phyloP scores from a whole-genome alignment of 331 rosid species.

The Pyrus hybrid region DNA sequence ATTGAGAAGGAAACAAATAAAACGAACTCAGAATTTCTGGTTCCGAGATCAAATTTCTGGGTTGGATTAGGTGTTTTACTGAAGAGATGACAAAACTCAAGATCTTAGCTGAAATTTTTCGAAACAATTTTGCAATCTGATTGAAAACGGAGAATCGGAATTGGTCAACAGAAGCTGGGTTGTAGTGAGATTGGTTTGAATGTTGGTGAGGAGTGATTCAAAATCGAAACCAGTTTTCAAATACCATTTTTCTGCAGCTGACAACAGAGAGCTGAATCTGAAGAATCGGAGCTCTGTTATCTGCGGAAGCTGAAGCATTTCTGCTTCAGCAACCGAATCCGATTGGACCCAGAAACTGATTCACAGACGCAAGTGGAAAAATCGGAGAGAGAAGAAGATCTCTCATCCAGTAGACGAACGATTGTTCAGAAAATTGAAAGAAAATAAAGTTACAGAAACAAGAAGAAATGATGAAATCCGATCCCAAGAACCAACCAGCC shows the following conservation, averaged over 20 bases:
- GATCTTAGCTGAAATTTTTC: background rate
- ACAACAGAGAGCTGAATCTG: background rate
- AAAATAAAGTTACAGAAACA: background rate
- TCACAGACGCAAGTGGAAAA: background rate
- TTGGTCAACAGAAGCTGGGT: background rate
- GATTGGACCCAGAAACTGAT: background rate
- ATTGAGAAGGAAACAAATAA: too few species aligned
- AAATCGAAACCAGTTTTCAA: too few species aligned
- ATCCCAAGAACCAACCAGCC: conserved; percentile 5
- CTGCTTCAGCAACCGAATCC: background rate
- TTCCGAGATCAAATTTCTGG: too few species aligned
- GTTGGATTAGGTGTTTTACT: background rate
- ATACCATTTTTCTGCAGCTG: background rate
- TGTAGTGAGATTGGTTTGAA: background rate
- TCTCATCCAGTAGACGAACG: background rate
- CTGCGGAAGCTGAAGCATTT: background rate
- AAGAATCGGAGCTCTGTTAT: background rate
- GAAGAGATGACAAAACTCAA: background rate
- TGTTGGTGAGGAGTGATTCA: background rate
- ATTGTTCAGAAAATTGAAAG: background rate
- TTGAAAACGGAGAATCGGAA: background rate
- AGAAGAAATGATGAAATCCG: background rate
- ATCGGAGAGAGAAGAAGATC: background rate
- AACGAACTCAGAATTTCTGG: background rate
- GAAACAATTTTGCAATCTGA: background rate